A percentile compares a stretch with the other conserved stretches of the same genome.
Conservation (phyloP, 768 basidiomycete species). For the Strobilomyces echinocephalus region DNA sequence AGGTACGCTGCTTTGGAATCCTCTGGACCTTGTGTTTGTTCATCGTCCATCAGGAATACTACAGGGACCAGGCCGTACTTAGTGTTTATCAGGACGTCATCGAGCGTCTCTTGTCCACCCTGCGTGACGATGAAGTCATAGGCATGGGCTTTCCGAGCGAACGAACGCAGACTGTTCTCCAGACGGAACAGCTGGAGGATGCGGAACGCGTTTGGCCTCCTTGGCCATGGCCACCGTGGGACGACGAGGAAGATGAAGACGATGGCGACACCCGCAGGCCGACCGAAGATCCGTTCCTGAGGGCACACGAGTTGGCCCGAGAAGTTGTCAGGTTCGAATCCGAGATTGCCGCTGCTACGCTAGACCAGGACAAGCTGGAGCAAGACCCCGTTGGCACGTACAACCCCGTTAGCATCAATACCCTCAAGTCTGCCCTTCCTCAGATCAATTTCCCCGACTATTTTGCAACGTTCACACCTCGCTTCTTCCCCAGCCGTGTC, state of each 20-base stretch:
- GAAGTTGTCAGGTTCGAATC: slow-evolving; percentile 76
- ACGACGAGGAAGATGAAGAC: slow-evolving; percentile 51
- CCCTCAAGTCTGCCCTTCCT: slow-evolving; percentile 63
- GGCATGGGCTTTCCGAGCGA: slow-evolving; percentile 5
- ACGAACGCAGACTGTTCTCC: slow-evolving; percentile 24
- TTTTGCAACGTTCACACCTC: slow-evolving; percentile 78
- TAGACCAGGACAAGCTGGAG: slow-evolving; percentile 72
- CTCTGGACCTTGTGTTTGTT: not conserved
- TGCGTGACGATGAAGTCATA: slow-evolving; percentile 44
- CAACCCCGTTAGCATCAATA: slow-evolving; percentile 71
- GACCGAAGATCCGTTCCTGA: slow-evolving; percentile 33
- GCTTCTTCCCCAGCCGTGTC: slow-evolving; percentile 67
- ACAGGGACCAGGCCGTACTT: slow-evolving; percentile 67
- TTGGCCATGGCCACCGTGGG: slow-evolving; percentile 88
- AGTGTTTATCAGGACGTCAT: slow-evolving; percentile 68
- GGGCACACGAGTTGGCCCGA: slow-evolving; percentile 60
- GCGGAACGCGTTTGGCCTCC: slow-evolving; percentile 57
- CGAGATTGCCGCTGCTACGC: slow-evolving; percentile 68
- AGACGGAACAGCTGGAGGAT: slow-evolving; percentile 37
- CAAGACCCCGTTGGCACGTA: slow-evolving; percentile 86
- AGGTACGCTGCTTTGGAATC: slow-evolving; percentile 40
- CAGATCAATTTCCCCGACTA: slow-evolving; percentile 83
- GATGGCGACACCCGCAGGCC: slow-evolving; percentile 36
- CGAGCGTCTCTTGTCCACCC: slow-evolving; percentile 55
- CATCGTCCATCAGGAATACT: slow-evolving; percentile 66